These are phyloP conservation scores for Epipyxis sp. DNA, from an alignment of 108 stramenopile species.

Conservation along the genomic window DNA sequence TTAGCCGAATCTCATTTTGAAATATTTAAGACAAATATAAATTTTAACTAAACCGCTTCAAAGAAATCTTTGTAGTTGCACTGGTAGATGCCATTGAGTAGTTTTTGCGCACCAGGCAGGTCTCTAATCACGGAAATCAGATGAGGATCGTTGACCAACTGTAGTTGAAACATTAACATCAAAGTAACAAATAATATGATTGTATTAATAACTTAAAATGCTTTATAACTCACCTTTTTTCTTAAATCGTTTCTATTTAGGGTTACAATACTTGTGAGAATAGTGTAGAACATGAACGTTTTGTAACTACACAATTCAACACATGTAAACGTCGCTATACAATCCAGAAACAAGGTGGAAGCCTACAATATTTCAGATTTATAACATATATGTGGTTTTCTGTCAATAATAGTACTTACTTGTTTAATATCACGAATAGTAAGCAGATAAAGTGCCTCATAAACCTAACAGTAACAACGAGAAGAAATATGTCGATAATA, in stretches of 20 bases:
- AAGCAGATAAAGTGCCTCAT: too few relatives aligned
- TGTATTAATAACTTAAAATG: too few relatives aligned
- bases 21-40: neutral
- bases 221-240: conserved; percentile 81
- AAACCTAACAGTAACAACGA: too few relatives aligned
- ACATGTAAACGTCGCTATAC: conserved; percentile 94
- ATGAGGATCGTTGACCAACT: conserved; percentile 96
- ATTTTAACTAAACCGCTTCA: conserved; percentile 65
- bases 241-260: conserved; percentile 70
- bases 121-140: conserved; percentile 75
- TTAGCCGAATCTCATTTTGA: neutral
- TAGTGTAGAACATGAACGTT: conserved; percentile 83
- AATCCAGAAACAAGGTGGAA: conserved; percentile 73
- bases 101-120: conserved; percentile 67
- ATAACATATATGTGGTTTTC: too few relatives aligned
- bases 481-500: too few relatives aligned
- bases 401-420: too few relatives aligned
- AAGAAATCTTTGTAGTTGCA: conserved; percentile 91
- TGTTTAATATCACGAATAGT: too few relatives aligned
- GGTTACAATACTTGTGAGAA: conserved; percentile 76
- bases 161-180: too few relatives aligned
- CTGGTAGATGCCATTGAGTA: conserved; percentile 80
- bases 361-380: conserved; percentile 81
- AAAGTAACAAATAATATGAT: too few relatives aligned
- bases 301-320: conserved; percentile 86